A percentile compares a stretch with the other conserved stretches of the same genome.
These are phyloP conservation scores for Pseudoperonospora humuli DNA, from an alignment of 352 stramenopile genomes.

Conservation along the genomic window DNA sequence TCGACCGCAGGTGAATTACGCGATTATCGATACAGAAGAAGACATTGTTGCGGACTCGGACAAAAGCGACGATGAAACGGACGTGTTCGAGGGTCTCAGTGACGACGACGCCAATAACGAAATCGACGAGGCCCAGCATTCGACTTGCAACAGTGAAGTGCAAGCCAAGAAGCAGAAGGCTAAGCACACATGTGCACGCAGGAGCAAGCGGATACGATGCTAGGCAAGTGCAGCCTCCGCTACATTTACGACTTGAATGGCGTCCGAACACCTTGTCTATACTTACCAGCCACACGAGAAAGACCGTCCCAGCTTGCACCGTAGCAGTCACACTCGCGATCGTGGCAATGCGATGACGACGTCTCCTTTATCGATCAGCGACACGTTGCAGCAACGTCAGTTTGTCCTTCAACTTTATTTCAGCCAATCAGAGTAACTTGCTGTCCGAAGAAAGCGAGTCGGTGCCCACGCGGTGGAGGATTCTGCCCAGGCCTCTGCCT, in stretches of 20 bases:
- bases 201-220: too few species aligned
- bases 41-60: constrained; percentile 21
- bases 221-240: too few species aligned
- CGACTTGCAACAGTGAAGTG: constrained; percentile 2
- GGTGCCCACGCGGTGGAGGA: too few species aligned
- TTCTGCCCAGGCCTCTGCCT: too few species aligned
- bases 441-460: not conserved
- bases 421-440: constrained; percentile 9
- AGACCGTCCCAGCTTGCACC: too few species aligned
- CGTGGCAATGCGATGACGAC: too few species aligned
- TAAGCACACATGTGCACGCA: too few species aligned
- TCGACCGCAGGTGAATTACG: constrained; percentile 44
- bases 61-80: constrained; percentile 23
- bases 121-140: constrained; percentile 14
- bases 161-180: constrained; percentile 15
- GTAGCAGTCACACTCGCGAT: too few species aligned
- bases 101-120: constrained; percentile 18
- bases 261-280: too few species aligned
- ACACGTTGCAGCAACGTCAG: constrained; percentile 3
- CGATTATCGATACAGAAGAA: constrained; percentile 26
- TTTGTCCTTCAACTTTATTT: constrained; percentile 7
- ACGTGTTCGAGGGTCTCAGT: constrained; percentile 18
- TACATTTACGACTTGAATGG: too few species aligned
- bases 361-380: too few species aligned
- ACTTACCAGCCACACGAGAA: too few species aligned